A percentile compares a stretch with the other conserved stretches of the same genome.
Conservation (phyloP, 345 rosid genomes). For the Nasturtium officinale region DNA sequence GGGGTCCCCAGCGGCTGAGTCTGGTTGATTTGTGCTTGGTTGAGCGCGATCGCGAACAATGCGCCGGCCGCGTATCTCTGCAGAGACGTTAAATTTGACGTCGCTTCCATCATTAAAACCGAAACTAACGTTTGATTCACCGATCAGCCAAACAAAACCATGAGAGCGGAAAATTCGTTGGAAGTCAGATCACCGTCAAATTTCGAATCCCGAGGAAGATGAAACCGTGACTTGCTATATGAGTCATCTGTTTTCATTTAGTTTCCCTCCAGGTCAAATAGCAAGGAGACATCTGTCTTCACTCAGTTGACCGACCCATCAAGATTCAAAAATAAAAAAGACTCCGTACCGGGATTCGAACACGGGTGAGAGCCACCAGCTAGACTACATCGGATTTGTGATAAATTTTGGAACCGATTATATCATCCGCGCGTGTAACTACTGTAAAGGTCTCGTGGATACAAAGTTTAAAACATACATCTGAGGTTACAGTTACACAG, state of each 20-base stretch:
- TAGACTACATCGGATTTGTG: slow-evolving; percentile 49
- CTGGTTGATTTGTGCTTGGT: slow-evolving; percentile 91
- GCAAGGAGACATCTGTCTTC: slow-evolving; percentile 26
- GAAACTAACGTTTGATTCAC: background rate
- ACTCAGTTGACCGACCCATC: slow-evolving; percentile 24
- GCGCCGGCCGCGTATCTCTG: slow-evolving; percentile 85
- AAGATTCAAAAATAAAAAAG: background rate
- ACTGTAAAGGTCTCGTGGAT: background rate
- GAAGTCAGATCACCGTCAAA: slow-evolving; percentile 40
- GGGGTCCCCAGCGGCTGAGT: slow-evolving; percentile 64
- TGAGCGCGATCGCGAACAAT: slow-evolving; percentile 71
- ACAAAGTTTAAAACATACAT: background rate
- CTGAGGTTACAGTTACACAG: slow-evolving; percentile 19
- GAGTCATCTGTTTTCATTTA: slow-evolving; percentile 24
- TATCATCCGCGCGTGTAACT: background rate
- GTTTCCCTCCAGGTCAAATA: slow-evolving; percentile 21
- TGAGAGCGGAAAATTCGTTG: background rate
- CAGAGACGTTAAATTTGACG: slow-evolving; percentile 62
- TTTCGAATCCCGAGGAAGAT: slow-evolving; percentile 25
- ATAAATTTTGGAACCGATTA: too few relatives aligned
- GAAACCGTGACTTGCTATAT: slow-evolving; percentile 20
- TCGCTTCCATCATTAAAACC: slow-evolving; percentile 28
- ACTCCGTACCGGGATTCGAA: slow-evolving; percentile 68
- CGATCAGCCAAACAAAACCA: background rate
- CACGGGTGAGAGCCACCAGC: slow-evolving; percentile 81